Evolutionary conservation across 208 protist species (phyloP).

Genomic region (Porcisia hertigi): DNA sequence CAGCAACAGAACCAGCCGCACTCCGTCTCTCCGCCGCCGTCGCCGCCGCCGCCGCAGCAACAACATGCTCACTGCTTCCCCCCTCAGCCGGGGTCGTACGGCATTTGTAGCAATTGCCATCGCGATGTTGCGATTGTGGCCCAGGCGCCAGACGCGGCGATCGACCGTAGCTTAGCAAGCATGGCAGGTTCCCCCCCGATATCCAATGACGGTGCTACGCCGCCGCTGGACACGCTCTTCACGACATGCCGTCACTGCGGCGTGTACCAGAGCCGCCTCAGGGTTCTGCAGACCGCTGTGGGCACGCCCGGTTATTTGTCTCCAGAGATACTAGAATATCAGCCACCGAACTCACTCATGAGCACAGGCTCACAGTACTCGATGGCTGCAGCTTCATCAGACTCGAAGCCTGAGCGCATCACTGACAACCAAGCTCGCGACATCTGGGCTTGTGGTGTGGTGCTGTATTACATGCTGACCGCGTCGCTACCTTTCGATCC

Average conservation of each 20-base stretch:
- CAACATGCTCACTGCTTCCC: constrained; percentile 10
- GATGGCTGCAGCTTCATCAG: background rate
- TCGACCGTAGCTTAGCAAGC: background rate
- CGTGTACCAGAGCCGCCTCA: constrained; percentile 38
- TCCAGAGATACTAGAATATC: constrained; percentile 77
- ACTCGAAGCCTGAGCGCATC: constrained; percentile 16
- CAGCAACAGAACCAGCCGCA: background rate
- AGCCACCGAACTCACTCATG: constrained; percentile 35
- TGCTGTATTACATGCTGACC: constrained; percentile 92
- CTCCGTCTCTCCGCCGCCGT: too few relatives aligned
- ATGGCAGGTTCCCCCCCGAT: background rate
- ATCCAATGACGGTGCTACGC: background rate
- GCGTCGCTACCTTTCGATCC: constrained; percentile 83
- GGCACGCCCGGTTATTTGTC: constrained; percentile 79
- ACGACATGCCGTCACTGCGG: constrained; percentile 49
- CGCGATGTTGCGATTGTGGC: constrained; percentile 30
- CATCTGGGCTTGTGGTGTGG: constrained; percentile 93
- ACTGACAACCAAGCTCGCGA: constrained; percentile 87
- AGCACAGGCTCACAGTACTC: constrained; percentile 13
- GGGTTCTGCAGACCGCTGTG: constrained; percentile 54
- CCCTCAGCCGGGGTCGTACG: constrained; percentile 37
- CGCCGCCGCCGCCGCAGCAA: background rate
- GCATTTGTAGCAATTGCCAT: constrained; percentile 36
- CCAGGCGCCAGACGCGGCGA: constrained; percentile 4
- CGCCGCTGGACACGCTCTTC: constrained; percentile 37